Evolutionary conservation across 805 yeast genomes (phyloP).

Genomic region (Ogataea parapolymorpha): DNA sequence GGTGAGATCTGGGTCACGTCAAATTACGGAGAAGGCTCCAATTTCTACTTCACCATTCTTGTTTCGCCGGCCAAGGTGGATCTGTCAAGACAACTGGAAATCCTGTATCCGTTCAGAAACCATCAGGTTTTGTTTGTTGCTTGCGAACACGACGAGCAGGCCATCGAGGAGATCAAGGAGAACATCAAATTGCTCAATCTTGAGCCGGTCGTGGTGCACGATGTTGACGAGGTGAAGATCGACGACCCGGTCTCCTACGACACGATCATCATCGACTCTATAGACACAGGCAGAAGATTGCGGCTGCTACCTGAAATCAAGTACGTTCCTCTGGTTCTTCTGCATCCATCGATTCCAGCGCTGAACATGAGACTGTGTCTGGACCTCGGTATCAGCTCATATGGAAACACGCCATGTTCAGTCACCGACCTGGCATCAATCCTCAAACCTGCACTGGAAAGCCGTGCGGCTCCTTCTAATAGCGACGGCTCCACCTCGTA

Average conservation of each 20-base stretch:
- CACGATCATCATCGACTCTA: slow-evolving; percentile 76
- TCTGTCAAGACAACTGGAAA: slow-evolving; percentile 62
- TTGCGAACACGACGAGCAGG: slow-evolving; percentile 53
- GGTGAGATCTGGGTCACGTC: slow-evolving; percentile 93
- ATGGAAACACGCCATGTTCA: slow-evolving; percentile 86
- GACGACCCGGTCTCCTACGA: slow-evolving; percentile 63
- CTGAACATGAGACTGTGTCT: slow-evolving; percentile 78
- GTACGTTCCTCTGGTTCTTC: slow-evolving; percentile 77
- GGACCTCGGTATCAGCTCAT: slow-evolving; percentile 82
- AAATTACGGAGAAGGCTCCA: slow-evolving; percentile 74
- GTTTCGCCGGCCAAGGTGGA: slow-evolving; percentile 70
- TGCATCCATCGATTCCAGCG: slow-evolving; percentile 72
- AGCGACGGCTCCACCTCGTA: slow-evolving; percentile 75
- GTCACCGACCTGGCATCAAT: slow-evolving; percentile 79
- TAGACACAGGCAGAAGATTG: slow-evolving; percentile 68
- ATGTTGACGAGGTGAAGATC: slow-evolving; percentile 55
- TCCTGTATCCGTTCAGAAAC: slow-evolving; percentile 64
- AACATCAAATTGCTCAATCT: slow-evolving; percentile 55
- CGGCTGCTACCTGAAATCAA: slow-evolving; percentile 73
- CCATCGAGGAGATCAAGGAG: slow-evolving; percentile 47
- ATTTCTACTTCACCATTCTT: slow-evolving; percentile 75
- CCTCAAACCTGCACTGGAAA: slow-evolving; percentile 79
- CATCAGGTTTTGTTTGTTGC: slow-evolving; percentile 71
- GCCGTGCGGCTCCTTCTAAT: slow-evolving; percentile 74
- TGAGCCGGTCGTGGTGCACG: slow-evolving; percentile 53